Evolutionary conservation across 2,329 filamentous ascomycete species (phyloP).

Genomic region (Fusarium globosum): DNA sequence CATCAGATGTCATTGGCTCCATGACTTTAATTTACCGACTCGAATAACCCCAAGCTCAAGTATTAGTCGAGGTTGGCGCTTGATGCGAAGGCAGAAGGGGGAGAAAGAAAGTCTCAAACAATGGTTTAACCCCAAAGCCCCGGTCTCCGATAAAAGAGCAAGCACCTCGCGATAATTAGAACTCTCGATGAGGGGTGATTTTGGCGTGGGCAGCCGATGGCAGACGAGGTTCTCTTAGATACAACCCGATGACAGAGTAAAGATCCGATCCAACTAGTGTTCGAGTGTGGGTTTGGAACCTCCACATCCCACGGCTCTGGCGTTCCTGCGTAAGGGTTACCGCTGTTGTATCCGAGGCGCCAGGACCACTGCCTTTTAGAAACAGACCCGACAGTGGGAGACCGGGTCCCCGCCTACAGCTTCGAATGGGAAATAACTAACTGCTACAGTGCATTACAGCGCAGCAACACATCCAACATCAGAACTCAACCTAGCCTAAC

Average conservation of each 20-base stretch:
- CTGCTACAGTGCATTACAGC: neutral
- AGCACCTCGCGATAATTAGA: constrained; percentile 20
- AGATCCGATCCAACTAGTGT: constrained; percentile 45
- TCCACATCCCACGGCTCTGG: constrained; percentile 43
- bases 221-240: constrained; percentile 21
- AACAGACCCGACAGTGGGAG: neutral
- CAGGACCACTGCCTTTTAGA: constrained; percentile 27
- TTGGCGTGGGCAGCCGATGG: constrained; percentile 39
- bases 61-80: constrained; percentile 17
- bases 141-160: constrained; percentile 9
- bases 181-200: constrained; percentile 36
- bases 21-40: constrained; percentile 19
- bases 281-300: constrained; percentile 35
- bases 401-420: constrained; percentile 1
- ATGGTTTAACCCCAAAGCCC: constrained; percentile 24
- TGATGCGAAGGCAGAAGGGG: neutral
- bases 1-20: constrained; percentile 21
- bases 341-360: constrained; percentile 39
- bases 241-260: constrained; percentile 41
- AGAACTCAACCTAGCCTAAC: neutral
- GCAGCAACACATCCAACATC: neutral
- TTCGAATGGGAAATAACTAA: neutral
- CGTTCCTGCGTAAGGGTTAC: constrained; percentile 48
- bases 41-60: constrained; percentile 12
- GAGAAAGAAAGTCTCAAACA: constrained; percentile 32